Percentiles rank a stretch among this genome's conserved stretches.
phyloP scores from a whole-genome alignment of 1,284 basidiomycete species.

The Pulchroboletus neoregius region DNA sequence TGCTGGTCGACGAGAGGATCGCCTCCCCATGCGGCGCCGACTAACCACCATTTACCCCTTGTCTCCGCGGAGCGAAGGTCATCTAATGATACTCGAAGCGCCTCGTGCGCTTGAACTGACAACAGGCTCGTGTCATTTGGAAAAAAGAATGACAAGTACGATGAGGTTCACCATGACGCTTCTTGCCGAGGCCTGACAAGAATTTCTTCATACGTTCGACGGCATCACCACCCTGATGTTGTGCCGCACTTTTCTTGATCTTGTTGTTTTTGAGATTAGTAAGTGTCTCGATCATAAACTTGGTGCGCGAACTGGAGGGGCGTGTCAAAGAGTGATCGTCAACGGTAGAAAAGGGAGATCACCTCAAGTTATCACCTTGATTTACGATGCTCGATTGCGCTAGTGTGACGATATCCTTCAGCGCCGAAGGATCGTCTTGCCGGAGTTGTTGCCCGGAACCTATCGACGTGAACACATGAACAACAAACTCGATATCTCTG shows the following conservation, averaged over 20 bases:
- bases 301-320: slow-evolving; percentile 65
- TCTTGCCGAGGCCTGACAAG: slow-evolving; percentile 70
- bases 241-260: slow-evolving; percentile 56
- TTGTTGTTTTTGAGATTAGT: slow-evolving; percentile 91
- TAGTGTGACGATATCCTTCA: slow-evolving; percentile 82
- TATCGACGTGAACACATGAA: slow-evolving; percentile 33
- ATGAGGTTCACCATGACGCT: slow-evolving; percentile 55
- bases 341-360: neutral
- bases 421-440: slow-evolving; percentile 80
- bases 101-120: slow-evolving; percentile 76
- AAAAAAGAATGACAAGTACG: neutral
- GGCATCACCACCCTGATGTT: slow-evolving; percentile 66
- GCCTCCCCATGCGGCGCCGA: slow-evolving; percentile 95
- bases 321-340: neutral
- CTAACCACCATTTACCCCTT: slow-evolving; percentile 98
- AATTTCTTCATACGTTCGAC: slow-evolving; percentile 86
- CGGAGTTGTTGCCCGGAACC: slow-evolving; percentile 85
- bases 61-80: slow-evolving; percentile 84
- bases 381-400: slow-evolving; percentile 71
- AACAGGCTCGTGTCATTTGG: neutral
- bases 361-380: slow-evolving; percentile 61
- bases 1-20: slow-evolving; percentile 78
- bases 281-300: slow-evolving; percentile 92
- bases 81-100: slow-evolving; percentile 77
- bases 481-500: neutral